These are phyloP conservation scores for Salix suchowensis DNA, from an alignment of 345 rosid species.

Conservation along the genomic window DNA sequence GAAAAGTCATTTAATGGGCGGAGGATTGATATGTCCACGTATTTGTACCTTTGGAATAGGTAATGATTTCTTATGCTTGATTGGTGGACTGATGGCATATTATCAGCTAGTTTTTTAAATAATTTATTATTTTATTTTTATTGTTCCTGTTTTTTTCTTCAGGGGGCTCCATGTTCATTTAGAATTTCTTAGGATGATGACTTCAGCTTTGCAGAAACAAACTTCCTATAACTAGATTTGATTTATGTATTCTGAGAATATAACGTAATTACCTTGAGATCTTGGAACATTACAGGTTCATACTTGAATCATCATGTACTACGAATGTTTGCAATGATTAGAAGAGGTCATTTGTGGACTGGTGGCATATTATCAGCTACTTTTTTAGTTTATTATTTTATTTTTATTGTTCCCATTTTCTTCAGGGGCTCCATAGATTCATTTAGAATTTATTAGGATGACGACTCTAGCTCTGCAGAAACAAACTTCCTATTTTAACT, in stretches of 20 bases:
- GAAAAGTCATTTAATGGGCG: slow-evolving; percentile 49
- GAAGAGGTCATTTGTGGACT: slow-evolving; percentile 45
- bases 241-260: background rate
- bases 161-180: background rate
- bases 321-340: slow-evolving; percentile 57
- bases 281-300: slow-evolving; percentile 47
- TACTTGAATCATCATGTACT: slow-evolving; percentile 91
- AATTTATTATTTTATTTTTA: too few species aligned
- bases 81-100: background rate
- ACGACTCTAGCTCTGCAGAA: background rate
- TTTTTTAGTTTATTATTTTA: background rate
- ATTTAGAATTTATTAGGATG: background rate
- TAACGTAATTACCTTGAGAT: background rate
- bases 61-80: slow-evolving; percentile 22
- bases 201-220: background rate
- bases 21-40: slow-evolving; percentile 55
- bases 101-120: background rate
- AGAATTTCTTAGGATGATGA: background rate
- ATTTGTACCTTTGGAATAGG: slow-evolving; percentile 82
- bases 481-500: background rate
- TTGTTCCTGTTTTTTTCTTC: background rate
- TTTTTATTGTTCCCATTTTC: background rate
- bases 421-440: background rate
- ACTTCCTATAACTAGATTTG: background rate
- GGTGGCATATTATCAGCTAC: background rate